Conservation (phyloP, 768 basidiomycete species). For the Xerocomellus amylosporus region DNA sequence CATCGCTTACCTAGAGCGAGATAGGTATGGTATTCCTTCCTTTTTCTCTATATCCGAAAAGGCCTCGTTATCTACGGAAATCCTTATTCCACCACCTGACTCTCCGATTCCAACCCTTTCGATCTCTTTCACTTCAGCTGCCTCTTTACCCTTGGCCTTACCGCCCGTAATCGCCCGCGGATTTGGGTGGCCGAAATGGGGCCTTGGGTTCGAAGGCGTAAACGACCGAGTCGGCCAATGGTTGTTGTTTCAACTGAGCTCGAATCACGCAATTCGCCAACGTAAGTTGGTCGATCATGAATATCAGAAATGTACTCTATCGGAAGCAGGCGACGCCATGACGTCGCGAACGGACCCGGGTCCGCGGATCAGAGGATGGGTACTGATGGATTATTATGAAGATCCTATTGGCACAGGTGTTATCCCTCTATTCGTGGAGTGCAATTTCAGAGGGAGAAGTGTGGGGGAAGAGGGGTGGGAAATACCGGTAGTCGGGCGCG, state of each 20-base stretch:
- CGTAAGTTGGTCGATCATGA: background rate
- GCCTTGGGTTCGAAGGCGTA: slow-evolving; percentile 82
- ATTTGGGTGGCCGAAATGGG: slow-evolving; percentile 75
- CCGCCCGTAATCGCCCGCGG: slow-evolving; percentile 78
- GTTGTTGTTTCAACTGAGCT: slow-evolving; percentile 54
- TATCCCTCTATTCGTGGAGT: slow-evolving; percentile 69
- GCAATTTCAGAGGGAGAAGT: slow-evolving; percentile 61
- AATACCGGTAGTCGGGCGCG: background rate
- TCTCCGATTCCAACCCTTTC: slow-evolving; percentile 49
- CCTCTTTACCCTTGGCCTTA: slow-evolving; percentile 75
- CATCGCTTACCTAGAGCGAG: slow-evolving; percentile 2
- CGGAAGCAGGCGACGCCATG: background rate
- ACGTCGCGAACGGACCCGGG: background rate
- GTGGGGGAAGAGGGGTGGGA: slow-evolving; percentile 43
- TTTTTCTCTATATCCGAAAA: slow-evolving; percentile 88
- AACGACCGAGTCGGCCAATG: slow-evolving; percentile 74
- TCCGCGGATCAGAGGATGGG: slow-evolving; percentile 69
- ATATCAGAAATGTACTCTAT: background rate
- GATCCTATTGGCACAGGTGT: slow-evolving; percentile 53
- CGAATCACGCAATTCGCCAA: background rate
- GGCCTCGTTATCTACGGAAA: slow-evolving; percentile 49
- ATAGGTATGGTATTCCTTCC: slow-evolving; percentile 77
- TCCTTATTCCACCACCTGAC: slow-evolving; percentile 45
- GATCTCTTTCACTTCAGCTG: slow-evolving; percentile 80
- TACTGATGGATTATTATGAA: slow-evolving; percentile 68